Evolutionary conservation across 2,329 filamentous ascomycete species (phyloP), one percentile per base, ranked within the genome.

Genomic region (Penicillium sp.): DNA sequence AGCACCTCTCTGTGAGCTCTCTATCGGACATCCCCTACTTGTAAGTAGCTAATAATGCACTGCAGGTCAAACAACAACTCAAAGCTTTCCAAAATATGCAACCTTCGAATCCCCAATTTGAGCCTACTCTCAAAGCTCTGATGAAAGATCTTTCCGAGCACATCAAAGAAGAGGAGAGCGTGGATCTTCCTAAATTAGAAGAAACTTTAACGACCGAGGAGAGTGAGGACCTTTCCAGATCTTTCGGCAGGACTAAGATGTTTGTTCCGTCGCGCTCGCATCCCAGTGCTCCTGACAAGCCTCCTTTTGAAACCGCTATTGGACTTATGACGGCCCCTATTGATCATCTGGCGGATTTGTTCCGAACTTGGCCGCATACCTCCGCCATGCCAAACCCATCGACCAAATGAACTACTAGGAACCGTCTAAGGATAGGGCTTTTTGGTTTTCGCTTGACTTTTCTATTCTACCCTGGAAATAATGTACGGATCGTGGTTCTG

Each of bases 311-410:
- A 71, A 80, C 77, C 0, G 79, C 73, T 0, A 75, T 75, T 56
- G 81, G 79, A 0, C 60, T 85, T 26, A 49, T 85, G 65, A 66
- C 79, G 1, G 80, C 82, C 3, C 82, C 83, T 0, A 71, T 85
- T n/a, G 83, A 85, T 59, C 76, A 74, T 45, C 56, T 85, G 32
- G 68, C 69, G 13, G 82, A 85, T 61, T 44, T 83, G 26, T 80
- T 83, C 60, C 65, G 77, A 26, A 80, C 77, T 58, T 85, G 52
- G 49, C 57, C 55, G 18, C 24, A 56, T 24, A 83, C 48, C 7
- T 49, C 51, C 3, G 55, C 47, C 3, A 58, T 55, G 50, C 55
- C 55, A 7, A 56, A 56, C 24, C 55, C 47, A 10, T 52, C 54
- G 10, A 48, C 33, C 2, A 56, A 55, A 29, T 56, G 44, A 33